These are phyloP conservation scores for Yamadazyma dendronema DNA, from an alignment of 1,139 yeast species.

Conservation along the genomic window DNA sequence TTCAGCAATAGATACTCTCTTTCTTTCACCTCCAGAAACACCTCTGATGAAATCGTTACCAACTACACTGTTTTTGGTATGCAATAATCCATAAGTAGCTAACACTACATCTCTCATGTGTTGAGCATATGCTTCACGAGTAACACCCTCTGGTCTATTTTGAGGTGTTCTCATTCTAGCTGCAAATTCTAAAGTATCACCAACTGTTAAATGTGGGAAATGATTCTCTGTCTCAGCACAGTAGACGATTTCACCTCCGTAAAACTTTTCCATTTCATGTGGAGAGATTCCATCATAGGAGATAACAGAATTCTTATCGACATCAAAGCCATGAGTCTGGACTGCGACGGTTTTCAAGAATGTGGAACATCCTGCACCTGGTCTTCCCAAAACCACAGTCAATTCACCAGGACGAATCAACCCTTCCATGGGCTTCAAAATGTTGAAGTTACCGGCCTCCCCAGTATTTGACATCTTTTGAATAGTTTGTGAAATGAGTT, in stretches of 20 bases:
- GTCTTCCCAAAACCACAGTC: conserved; percentile 75
- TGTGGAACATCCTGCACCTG: conserved; percentile 84
- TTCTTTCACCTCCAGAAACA: conserved; percentile 48
- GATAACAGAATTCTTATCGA: conserved; percentile 47
- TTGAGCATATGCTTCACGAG: conserved; percentile 40
- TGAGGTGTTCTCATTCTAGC: conserved; percentile 42
- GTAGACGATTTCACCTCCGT: conserved; percentile 46
- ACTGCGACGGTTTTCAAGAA: conserved; percentile 66
- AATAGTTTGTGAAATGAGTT: conserved; percentile 18
- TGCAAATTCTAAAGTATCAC: conserved; percentile 48
- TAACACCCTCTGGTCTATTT: conserved; percentile 40
- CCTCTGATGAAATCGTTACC: conserved; percentile 42
- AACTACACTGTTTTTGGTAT: conserved; percentile 35
- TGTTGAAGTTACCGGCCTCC: conserved; percentile 25
- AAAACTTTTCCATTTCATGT: conserved; percentile 24
- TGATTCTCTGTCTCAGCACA: conserved; percentile 54
- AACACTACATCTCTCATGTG: conserved; percentile 43
- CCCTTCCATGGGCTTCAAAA: conserved; percentile 34
- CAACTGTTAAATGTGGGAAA: conserved; percentile 52
- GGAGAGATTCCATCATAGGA: conserved; percentile 31
- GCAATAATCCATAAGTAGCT: conserved; percentile 42
- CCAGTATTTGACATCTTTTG: conserved; percentile 34
- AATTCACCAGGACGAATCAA: conserved; percentile 59
- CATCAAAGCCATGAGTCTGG: conserved; percentile 67
- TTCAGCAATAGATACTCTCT: conserved; percentile 47